Base-by-base conservation (phyloP, 2,329 filamentous ascomycete genomes). In the Saccharata proteae region DNA sequence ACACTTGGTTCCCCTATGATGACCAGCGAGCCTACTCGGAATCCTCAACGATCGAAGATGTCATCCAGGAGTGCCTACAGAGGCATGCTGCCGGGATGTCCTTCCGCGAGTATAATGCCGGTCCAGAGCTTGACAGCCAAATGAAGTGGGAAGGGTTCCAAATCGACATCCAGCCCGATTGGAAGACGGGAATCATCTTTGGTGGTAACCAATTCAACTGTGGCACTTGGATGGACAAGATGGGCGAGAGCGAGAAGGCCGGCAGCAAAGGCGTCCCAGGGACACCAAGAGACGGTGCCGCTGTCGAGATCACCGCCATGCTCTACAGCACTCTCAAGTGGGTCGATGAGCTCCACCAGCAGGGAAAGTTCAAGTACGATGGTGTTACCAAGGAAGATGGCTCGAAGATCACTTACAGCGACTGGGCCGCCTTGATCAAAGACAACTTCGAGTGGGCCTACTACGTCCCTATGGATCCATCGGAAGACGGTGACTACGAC, bases 141-240 rank as follows among this genome's bases (percentile, higher is more conserved):
- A 98, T 98, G 90, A 81, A 72, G 40, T 70, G 82, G 4, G 78
- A 85, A 47, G 90, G 90, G 0, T 98, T 98, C 64, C 76, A 94
- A 48, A 83, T 93, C 41, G 77, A 90, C 37, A 79, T 96, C 43
- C 73, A 80, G 37, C 82, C 93, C 8, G 88, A 98, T 52, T 96
- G 88, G 88, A 64, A 71, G 18, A 90, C 76, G 4, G 92, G 90
- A 14, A 71, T 98, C 40, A 77, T 98, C 36, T 93, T 92, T 48
- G 90, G 92, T 34, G 90, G 92, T 19, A 96, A 83, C 48, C 86
- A 94, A 50, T 69, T 64, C 58, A 98, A 98, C 57, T 98, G 92
- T 46, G 90, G 90, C 31, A 98, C 90, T 2, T 98, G 90, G 90
- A 94, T 94, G 85, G 90, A 98, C 66, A 98, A 98, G 69, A 98